These are phyloP conservation scores for Exophiala alcalophila DNA, from an alignment of 2,329 filamentous ascomycete genomes.

Conservation along the genomic window DNA sequence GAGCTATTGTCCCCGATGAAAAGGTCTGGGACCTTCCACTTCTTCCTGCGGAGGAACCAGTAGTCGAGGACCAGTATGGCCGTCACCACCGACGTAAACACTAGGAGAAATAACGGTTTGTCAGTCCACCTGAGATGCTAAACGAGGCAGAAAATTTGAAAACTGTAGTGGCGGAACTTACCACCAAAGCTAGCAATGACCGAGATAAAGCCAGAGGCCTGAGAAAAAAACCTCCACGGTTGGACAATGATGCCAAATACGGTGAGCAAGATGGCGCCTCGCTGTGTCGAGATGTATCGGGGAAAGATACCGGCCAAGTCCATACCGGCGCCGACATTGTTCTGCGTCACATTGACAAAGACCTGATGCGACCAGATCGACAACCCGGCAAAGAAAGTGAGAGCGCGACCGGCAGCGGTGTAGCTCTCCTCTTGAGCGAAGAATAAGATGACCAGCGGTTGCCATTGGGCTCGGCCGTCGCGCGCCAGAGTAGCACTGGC, in stretches of 20 bases:
- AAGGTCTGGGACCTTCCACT: slow-evolving; percentile 5
- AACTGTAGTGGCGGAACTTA: too few relatives aligned
- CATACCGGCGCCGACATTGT: slow-evolving; percentile 9
- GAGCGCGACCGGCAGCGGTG: slow-evolving; percentile 4
- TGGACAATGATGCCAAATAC: slow-evolving; percentile 6
- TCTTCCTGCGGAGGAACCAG: slow-evolving; percentile 8
- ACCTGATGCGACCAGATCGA: neutral
- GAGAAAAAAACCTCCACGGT: slow-evolving; percentile 7
- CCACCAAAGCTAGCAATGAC: slow-evolving; percentile 6
- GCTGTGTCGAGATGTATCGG: slow-evolving; percentile 10
- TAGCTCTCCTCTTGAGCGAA: slow-evolving; percentile 6
- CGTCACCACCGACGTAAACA: too few relatives aligned
- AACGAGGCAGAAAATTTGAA: too few relatives aligned
- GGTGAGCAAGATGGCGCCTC: slow-evolving; percentile 4
- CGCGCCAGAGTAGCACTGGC: slow-evolving; percentile 4
- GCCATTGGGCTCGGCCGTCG: neutral
- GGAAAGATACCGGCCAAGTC: slow-evolving; percentile 8
- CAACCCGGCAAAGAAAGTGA: slow-evolving; percentile 9
- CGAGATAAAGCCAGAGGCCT: slow-evolving; percentile 5
- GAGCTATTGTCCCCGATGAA: slow-evolving; percentile 5
- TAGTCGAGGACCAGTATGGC: slow-evolving; percentile 7
- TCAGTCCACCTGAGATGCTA: too few relatives aligned
- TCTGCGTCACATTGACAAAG: slow-evolving; percentile 5
- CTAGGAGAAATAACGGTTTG: too few relatives aligned
- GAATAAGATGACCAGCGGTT: slow-evolving; percentile 6